Percentiles rank a stretch among this genome's conserved stretches.
phyloP scores from a whole-genome alignment of 306 rosid genomes.

The Vigna nakashimae region DNA sequence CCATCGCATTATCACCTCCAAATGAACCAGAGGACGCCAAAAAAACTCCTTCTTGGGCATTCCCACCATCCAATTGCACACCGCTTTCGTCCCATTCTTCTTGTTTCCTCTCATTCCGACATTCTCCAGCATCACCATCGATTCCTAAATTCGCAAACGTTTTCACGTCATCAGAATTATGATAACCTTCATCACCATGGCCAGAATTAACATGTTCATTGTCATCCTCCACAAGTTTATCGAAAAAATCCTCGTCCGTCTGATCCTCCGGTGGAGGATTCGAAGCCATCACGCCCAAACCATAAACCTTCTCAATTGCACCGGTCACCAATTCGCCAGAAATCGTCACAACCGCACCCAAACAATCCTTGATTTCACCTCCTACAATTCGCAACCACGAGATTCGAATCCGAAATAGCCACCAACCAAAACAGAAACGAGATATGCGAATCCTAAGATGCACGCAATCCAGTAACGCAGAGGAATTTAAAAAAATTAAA shows the following conservation, averaged over 20 bases:
- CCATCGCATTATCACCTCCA: constrained; percentile 38
- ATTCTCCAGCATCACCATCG: constrained; percentile 44
- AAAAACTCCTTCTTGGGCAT: constrained; percentile 38
- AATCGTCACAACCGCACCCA: constrained; percentile 33
- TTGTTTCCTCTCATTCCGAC: constrained; percentile 27
- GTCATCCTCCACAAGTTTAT: constrained; percentile 85
- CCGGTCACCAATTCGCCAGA: constrained; percentile 15
- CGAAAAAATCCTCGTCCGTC: constrained; percentile 92
- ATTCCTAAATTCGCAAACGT: constrained; percentile 62
- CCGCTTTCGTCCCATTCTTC: constrained; percentile 29
- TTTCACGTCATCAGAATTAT: constrained; percentile 64
- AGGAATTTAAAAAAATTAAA: background rate
- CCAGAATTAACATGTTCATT: constrained; percentile 47
- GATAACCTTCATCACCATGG: constrained; percentile 40
- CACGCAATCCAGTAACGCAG: constrained; percentile 43
- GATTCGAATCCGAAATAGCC: constrained; percentile 50
- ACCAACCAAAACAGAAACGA: constrained; percentile 14
- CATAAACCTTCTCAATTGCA: constrained; percentile 44
- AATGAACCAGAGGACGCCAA: constrained; percentile 44
- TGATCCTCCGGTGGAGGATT: constrained; percentile 98
- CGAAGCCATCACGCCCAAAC: constrained; percentile 72
- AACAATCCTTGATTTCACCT: constrained; percentile 30
- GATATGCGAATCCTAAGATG: constrained; percentile 51
- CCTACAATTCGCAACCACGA: constrained; percentile 41
- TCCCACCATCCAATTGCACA: constrained; percentile 40